Evolutionary conservation across 495 filamentous ascomycete genomes (phyloP), one percentile per base, ranked within the genome.

Genomic region (Podospora australis): DNA sequence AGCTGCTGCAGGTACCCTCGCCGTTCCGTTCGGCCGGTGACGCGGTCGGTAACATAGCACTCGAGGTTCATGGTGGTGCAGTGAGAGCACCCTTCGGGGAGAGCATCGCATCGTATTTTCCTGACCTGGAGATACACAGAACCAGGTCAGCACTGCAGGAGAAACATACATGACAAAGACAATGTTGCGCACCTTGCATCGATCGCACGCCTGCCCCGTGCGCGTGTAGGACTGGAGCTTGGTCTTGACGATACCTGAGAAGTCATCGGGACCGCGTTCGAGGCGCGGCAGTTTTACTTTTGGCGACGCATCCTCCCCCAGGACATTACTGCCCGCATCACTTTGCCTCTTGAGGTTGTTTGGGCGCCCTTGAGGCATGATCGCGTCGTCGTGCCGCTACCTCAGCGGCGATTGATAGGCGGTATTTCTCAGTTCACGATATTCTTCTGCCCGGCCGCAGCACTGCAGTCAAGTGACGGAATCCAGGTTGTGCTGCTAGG

Each of bases 201-300:
- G 77, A 59, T 95, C 90, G 73, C 90, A 96, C 4, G 90, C 90
- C 63, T 92, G 88, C 3, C 87, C 86, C 0, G 86, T 92, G 14
- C 88, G 75, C 16, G 77, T 81, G 42, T 81, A 82, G 16, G 73
- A 75, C 50, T 74, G 72, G 41, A 82, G 65, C 57, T 78, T 78
- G 65, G 76, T 81, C 69, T 78, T 80, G 28, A 88, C 81, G 39
- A 77, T 74, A 48, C 70, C 78, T 3, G 84, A 87, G 55, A 86
- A 86, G 40, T 87, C 80, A 21, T 79, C 77, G 28, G 77, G 63
- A 25, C 59, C 58, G 46, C 68, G 71, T 38, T 77, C 73, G n/a
- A 73, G 49, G 28, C 72, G 68, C 32, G 68, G 60, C 39, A 73
- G 50, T 56, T 77, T 78, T 49, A 65, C 58, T 61, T 73, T 74